Percentiles rank a stretch among this genome's conserved stretches.
phyloP scores from a whole-genome alignment of 208 protist species.

The Herpetomonas tarakana region DNA sequence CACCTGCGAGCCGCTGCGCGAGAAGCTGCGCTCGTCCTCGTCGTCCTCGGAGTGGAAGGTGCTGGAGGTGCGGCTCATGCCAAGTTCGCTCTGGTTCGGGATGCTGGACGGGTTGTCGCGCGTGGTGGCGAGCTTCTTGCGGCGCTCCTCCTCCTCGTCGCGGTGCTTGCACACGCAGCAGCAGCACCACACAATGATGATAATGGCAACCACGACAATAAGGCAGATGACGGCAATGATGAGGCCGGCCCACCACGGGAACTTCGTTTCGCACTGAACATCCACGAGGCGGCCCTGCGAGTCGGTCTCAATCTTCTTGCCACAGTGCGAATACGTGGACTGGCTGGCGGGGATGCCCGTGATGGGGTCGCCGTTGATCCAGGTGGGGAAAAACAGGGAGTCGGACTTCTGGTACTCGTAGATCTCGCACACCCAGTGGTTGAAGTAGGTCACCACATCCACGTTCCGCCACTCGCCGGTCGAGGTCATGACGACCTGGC shows the following conservation, averaged over 20 bases:
- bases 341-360: conserved; percentile 2
- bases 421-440: conserved; percentile 54
- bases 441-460: conserved; percentile 33
- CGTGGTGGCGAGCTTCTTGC: conserved; percentile 13
- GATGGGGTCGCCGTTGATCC: conserved; percentile 45
- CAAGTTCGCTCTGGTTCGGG: conserved; percentile 55
- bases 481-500: conserved; percentile 32
- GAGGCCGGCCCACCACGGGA: conserved; percentile 56
- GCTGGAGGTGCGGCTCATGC: conserved; percentile 24
- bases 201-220: conserved; percentile 25
- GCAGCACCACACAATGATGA: conserved; percentile 45
- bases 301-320: conserved; percentile 26
- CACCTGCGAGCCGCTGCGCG: background rate
- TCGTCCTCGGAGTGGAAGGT: conserved; percentile 17
- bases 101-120: conserved; percentile 43
- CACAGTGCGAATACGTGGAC: conserved; percentile 27
- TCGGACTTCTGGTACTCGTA: conserved; percentile 56
- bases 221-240: conserved; percentile 34
- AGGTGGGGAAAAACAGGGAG: conserved; percentile 43
- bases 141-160: conserved; percentile 25
- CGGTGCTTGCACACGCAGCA: conserved; percentile 27
- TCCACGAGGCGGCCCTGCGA: conserved; percentile 33
- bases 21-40: conserved; percentile 11
- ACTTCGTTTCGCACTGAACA: conserved; percentile 30
- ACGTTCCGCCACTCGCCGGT: conserved; percentile 44